Conservation (phyloP, 2,329 filamentous ascomycete species). For the Beauveria sp. region DNA sequence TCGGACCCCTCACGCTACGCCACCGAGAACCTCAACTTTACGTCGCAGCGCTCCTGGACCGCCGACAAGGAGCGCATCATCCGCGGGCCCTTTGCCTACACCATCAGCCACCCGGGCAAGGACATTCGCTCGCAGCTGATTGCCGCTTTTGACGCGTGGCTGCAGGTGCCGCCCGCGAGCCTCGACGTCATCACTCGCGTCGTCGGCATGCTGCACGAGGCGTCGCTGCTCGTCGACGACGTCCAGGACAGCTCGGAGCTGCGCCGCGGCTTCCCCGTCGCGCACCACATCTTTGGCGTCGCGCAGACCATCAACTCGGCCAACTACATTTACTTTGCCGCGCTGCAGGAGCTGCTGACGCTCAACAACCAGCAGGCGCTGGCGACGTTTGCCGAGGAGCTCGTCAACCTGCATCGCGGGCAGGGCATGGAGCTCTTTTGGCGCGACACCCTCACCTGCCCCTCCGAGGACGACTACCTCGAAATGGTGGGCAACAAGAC, state of each 20-base stretch:
- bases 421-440: conserved; percentile 91
- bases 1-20: conserved; percentile 47
- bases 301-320: conserved; percentile 86
- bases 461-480: conserved; percentile 82
- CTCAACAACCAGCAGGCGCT: conserved; percentile 62
- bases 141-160: conserved; percentile 71
- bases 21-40: conserved; percentile 47
- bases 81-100: conserved; percentile 72
- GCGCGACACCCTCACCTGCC: conserved; percentile 77
- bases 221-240: conserved; percentile 77
- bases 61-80: conserved; percentile 70
- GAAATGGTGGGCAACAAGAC: conserved; percentile 93
- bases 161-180: conserved; percentile 63
- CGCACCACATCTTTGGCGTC: conserved; percentile 76
- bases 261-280: conserved; percentile 71
- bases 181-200: conserved; percentile 71
- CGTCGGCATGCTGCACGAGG: conserved; percentile 79
- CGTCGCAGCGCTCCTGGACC: conserved; percentile 52
- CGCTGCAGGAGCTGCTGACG: conserved; percentile 65
- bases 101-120: conserved; percentile 72
- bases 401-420: conserved; percentile 76
- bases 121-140: conserved; percentile 77
- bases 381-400: conserved; percentile 70
- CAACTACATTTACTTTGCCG: conserved; percentile 82
- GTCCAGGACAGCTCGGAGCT: conserved; percentile 76